phyloP scores from a whole-genome alignment of 306 rosid species.

The Ammopiptanthus mongolicus region DNA sequence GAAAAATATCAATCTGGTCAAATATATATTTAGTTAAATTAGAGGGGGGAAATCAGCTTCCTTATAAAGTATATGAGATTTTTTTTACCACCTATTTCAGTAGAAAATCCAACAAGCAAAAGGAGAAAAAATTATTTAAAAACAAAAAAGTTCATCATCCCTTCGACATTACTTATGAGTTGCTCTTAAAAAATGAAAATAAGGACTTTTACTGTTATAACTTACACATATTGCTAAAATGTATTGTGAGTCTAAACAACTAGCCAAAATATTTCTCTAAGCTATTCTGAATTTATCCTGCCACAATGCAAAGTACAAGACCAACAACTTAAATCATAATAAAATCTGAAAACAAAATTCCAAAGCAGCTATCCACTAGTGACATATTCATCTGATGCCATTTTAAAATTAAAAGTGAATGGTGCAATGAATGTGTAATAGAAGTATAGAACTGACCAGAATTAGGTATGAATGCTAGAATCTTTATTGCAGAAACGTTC shows the following conservation, averaged over 20 bases:
- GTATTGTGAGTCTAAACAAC: neutral
- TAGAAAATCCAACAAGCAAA: neutral
- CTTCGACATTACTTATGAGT: neutral
- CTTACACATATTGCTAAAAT: neutral
- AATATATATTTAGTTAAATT: conserved; percentile 2
- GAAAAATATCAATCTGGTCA: neutral
- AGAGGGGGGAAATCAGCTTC: neutral
- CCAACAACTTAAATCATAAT: neutral
- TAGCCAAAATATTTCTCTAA: neutral
- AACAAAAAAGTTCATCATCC: neutral
- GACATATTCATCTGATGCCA: neutral
- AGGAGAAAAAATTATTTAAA: neutral
- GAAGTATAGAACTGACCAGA: too few relatives aligned
- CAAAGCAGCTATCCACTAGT: neutral
- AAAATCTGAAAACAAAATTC: neutral
- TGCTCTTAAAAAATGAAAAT: neutral
- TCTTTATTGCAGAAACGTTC: too few relatives aligned
- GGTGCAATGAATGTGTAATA: neutral
- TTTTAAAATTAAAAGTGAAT: neutral
- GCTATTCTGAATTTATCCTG: conserved; percentile 4
- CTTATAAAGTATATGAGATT: neutral
- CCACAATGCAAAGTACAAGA: neutral
- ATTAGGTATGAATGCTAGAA: too few relatives aligned
- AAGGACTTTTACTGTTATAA: neutral
- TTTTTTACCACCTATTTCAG: neutral